Evolutionary conservation across 371 early-diverging fungal genomes (phyloP).

Genomic region (Capniomyces stellatus): DNA sequence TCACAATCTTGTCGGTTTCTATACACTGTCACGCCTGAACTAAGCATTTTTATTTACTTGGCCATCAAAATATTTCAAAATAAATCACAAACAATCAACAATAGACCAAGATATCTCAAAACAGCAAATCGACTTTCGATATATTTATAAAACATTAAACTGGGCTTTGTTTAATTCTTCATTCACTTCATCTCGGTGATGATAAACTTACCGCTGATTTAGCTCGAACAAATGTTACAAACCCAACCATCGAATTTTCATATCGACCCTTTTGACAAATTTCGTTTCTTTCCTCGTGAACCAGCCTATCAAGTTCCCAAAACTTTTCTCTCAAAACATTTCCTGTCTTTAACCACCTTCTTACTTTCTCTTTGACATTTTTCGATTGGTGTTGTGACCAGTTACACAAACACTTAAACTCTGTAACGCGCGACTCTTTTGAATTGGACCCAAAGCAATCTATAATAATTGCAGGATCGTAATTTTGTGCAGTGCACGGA

Average conservation of each 20-base stretch:
- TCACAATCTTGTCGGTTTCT: no score
- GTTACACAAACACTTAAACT: conserved; percentile 7
- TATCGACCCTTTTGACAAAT: conserved; percentile 9
- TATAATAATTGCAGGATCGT: conserved; percentile 13
- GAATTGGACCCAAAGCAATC: conserved; percentile 7
- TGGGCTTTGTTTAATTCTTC: no score
- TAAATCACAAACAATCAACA: no score
- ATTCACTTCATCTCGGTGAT: no score
- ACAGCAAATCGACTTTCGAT: no score
- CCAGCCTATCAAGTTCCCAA: not conserved
- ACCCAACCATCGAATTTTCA: conserved; percentile 28
- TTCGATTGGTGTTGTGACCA: conserved; percentile 11
- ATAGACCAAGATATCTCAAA: no score
- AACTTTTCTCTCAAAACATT: not conserved
- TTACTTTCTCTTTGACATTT: not conserved
- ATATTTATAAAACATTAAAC: no score
- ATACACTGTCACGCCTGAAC: no score
- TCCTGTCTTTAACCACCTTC: not conserved
- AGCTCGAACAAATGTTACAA: conserved; percentile 57
- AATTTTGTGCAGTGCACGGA: conserved; percentile 22
- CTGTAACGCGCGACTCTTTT: conserved; percentile 7
- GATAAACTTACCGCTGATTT: conserved; percentile 25
- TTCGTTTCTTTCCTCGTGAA: not conserved
- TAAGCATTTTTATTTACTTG: no score
- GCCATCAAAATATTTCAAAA: no score